phyloP scores from a whole-genome alignment of 306 rosid species.

The Phaseolus lunatus region DNA sequence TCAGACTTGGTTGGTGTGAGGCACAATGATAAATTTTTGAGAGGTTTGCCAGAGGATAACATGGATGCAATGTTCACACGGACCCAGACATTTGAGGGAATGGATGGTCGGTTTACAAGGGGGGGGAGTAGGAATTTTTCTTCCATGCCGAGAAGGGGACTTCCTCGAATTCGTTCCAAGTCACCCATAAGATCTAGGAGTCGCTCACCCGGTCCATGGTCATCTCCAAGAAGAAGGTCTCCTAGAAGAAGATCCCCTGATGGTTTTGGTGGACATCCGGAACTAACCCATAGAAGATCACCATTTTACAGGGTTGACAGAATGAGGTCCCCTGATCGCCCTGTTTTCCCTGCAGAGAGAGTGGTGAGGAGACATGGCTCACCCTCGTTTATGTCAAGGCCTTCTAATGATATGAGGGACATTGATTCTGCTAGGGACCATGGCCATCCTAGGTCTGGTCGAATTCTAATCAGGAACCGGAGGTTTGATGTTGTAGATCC shows the following conservation, averaged over 20 bases:
- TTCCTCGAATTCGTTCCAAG: conserved; percentile 66
- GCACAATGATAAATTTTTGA: conserved; percentile 68
- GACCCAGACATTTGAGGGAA: conserved; percentile 67
- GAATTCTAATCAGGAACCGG: conserved; percentile 64
- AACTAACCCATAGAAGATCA: conserved; percentile 66
- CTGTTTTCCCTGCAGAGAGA: conserved; percentile 65
- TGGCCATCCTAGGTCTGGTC: conserved; percentile 75
- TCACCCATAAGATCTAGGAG: conserved; percentile 80
- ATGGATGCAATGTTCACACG: conserved; percentile 63
- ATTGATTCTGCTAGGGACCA: conserved; percentile 72
- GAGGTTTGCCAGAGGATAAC: conserved; percentile 62
- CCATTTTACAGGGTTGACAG: conserved; percentile 70
- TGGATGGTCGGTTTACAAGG: conserved; percentile 64
- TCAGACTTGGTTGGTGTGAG: conserved; percentile 69
- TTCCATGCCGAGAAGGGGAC: conserved; percentile 69
- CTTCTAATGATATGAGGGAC: conserved; percentile 74
- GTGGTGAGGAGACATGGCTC: conserved; percentile 73
- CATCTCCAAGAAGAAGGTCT: conserved; percentile 76
- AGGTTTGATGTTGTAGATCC: conserved; percentile 75
- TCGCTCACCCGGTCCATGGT: conserved; percentile 85
- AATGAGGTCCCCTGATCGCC: conserved; percentile 87
- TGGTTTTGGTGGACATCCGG: conserved; percentile 76
- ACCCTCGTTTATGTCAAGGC: conserved; percentile 62
- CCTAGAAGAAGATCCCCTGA: conserved; percentile 88
- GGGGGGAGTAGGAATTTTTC: conserved; percentile 73